Evolutionary conservation across 768 basidiomycete genomes (phyloP), one percentile per base, ranked within the genome.

Genomic region (Collybia nuda): DNA sequence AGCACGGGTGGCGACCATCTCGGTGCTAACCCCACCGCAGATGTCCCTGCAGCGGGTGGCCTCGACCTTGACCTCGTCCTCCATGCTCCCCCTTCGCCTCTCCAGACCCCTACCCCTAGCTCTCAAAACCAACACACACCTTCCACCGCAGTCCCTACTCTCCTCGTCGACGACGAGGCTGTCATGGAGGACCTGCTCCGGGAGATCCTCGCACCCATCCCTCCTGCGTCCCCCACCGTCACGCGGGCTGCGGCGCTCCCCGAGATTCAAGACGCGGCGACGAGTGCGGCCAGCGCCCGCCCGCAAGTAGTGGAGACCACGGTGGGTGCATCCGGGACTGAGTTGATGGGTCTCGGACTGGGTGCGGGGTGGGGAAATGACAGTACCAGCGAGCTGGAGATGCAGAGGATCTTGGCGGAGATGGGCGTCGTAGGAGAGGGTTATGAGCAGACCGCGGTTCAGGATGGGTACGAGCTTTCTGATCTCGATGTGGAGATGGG

Each of bases 31-130:
- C 3, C 7, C 32, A 72, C 70, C 70, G 62, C 71, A 78, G 77
- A 77, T 82, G 85, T 77, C 91, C 91, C 88, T 85, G 91, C 91
- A 93, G 91, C 91, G 90, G 91, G 90, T 89, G 88, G 85, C 73
- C 72, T 75, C 74, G 64, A 70, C 67, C 72, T 74, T 56, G 56
- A 54, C 56, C 58, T 58, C 62, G 49, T 39, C 62, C 47, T 64
- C 63, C 54, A 52, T 62, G 48, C 44, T 53, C 40, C 50, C 55
- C 45, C 18, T 56, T 32, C 32, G 12, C 18, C 50, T 52, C 44
- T 50, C 52, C 18, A 40, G 58, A 63, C 52, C 56, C 15, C 46
- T 61, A 48, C 56, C 61, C 46, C 56, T 59, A 49, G 38, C 60
- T 38, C 50, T 58, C 57, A 55, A 55, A 38, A 51, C 63, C 43